Evolutionary conservation across 352 stramenopile species (phyloP), one percentile per base, ranked within the genome.

Genomic region (Phytophthora parvispora): DNA sequence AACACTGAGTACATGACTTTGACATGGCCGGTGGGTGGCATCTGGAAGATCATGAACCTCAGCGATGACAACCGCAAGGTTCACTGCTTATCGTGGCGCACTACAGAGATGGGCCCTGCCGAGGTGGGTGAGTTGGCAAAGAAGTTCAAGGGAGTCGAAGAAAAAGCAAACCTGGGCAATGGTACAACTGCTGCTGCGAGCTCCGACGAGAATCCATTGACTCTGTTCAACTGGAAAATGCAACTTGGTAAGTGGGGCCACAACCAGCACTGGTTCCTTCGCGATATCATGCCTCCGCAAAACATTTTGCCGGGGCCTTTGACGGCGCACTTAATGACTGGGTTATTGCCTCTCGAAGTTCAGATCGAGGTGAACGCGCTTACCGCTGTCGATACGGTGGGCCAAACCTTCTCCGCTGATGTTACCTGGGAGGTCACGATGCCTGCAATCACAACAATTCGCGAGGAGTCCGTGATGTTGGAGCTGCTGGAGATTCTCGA

Each of bases 141-240:
- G 48, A 75, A 83, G 59, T 58, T 81, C 20, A 63, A 78, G 22
- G 54, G 25, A 0, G 51, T 51, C 10, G 25, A 40, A 16, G 53
- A 22, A 29, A 24, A 45, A 27, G 12, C 28, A 59, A 31, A 69
- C 6, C 52, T 51, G 4, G 22, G 29, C 1, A 60, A 71, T 29
- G 45, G 18, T 0, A 50, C 60, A 0, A 31, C 67, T 1, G 60
- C 60, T 13, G 40, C 60, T 20, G 54, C 67, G 9, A 54, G 67
- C 36, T 34, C 49, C 2, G 29, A 64, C 6, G 61, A 75, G 9
- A 25, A 73, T 6, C 62, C 72, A 15, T 54, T 64, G 10, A 74
- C 64, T 13, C 20, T 87, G 3, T 90, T 90, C 40, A 63, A 77
- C 13, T 90, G 82, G 82, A 88, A 86, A 50, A 89, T 90, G 80